Evolutionary conservation across 1,139 yeast genomes (phyloP).

Genomic region (Suzukiozyma palmioleophila): DNA sequence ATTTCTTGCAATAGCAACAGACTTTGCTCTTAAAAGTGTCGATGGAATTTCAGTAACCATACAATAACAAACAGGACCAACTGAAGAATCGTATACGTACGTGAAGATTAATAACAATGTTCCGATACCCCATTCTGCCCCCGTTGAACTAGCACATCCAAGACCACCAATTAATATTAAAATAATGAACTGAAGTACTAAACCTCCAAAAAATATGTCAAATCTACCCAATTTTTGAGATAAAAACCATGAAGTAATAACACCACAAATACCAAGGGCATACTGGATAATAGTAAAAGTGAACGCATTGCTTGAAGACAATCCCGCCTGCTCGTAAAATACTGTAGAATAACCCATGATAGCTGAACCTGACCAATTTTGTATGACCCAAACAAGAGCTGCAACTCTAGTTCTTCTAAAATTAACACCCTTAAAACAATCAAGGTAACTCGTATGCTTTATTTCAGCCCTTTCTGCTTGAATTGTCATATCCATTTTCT

Average conservation of each 20-base stretch:
- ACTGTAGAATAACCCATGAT: constrained; percentile 53
- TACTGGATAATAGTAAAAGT: constrained; percentile 44
- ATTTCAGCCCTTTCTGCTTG: constrained; percentile 36
- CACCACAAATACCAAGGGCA: constrained; percentile 47
- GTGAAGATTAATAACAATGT: constrained; percentile 44
- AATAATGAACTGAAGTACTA: constrained; percentile 27
- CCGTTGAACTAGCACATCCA: constrained; percentile 19
- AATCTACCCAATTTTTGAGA: constrained; percentile 47
- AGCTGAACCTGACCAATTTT: constrained; percentile 49
- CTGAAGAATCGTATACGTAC: constrained; percentile 47
- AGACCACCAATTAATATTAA: constrained; percentile 43
- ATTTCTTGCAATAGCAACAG: constrained; percentile 53
- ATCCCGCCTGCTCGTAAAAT: constrained; percentile 50
- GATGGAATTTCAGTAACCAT: constrained; percentile 57
- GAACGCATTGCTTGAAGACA: constrained; percentile 36
- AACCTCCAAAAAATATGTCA: constrained; percentile 44
- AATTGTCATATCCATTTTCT: constrained; percentile 39
- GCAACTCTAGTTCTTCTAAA: constrained; percentile 55
- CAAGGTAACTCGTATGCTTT: constrained; percentile 24
- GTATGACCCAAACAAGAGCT: constrained; percentile 44
- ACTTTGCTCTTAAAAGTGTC: constrained; percentile 49
- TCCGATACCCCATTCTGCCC: constrained; percentile 43
- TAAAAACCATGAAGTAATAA: constrained; percentile 48
- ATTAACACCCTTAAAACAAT: constrained; percentile 50
- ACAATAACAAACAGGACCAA: constrained; percentile 59